phyloP scores from a whole-genome alignment of 1,284 basidiomycete species.

The Microbotryum intermedium region DNA sequence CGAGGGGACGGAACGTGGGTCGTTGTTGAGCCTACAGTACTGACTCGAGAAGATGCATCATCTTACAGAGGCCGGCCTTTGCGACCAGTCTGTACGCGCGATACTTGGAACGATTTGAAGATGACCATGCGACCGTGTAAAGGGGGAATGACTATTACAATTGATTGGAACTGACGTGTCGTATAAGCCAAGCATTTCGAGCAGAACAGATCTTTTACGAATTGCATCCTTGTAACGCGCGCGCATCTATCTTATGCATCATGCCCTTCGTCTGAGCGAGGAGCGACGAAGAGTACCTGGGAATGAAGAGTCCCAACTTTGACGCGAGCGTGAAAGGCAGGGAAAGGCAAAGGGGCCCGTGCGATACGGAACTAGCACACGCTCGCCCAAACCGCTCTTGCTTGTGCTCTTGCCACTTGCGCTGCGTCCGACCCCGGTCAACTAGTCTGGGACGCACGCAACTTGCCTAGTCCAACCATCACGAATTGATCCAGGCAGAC shows the following conservation, averaged over 20 bases:
- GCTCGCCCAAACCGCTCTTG: too few species aligned
- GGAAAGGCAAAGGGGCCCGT: background rate
- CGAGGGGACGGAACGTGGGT: background rate
- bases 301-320: too few species aligned
- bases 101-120: conserved; percentile 18
- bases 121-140: background rate
- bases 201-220: background rate
- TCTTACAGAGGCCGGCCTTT: conserved; percentile 17
- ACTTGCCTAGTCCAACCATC: too few species aligned
- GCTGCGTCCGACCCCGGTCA: too few species aligned
- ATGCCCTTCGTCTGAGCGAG: background rate
- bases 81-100: conserved; percentile 23
- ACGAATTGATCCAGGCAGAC: too few species aligned
- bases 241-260: background rate
- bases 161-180: background rate
- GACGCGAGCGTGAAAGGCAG: too few species aligned
- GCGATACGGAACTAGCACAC: background rate
- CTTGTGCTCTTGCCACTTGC: too few species aligned
- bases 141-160: background rate
- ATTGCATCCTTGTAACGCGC: background rate
- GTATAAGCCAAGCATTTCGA: background rate
- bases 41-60: background rate
- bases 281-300: background rate
- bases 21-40: background rate
- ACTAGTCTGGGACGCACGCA: too few species aligned